Base-by-base conservation (phyloP, 2,329 filamentous ascomycete genomes). In the Ceratocystis diversiconidia region DNA sequence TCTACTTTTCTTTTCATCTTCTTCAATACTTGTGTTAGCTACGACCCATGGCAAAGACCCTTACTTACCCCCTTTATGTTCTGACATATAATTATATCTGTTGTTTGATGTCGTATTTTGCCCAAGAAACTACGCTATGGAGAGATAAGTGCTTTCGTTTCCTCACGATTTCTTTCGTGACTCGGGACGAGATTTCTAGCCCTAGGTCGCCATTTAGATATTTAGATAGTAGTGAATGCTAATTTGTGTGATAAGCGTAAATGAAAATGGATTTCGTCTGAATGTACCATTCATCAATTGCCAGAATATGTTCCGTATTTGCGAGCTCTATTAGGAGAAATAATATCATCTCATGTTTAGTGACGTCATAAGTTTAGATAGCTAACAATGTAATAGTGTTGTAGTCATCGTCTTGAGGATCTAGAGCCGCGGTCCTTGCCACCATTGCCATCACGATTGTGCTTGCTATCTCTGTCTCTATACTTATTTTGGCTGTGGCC, bases 401-500 rank as follows among this genome's bases (percentile, higher is more conserved):
- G 55, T n/a, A 19, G 8, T 48, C 15, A 64, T 65, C 62, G 22
- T 48, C 46, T 12, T 64, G 50, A 61, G 44, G 63, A 67, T 59
- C 65, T 30, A 36, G 30, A 59, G 17, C 12, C 48, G 19, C 15
- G 36, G 36, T 60, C 65, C 4, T 71, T 67, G 6, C 70, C 67
- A 60, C 69, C 69, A 69, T 71, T 68, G 12, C 69, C 69, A 69
- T 71, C 69, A 12, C 72, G 69, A 69, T 73, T 68, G 19, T 73
- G 70, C 30, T 72, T 71, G 61, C 73, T 71, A 46, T 78, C 76
- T 60, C 75, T 71, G 55, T 76, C 72, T 10, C 73, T 71, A 59
- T 77, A 72, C 46, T 67, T 62, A 22, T 71, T 64, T n/a, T 68
- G 66, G 25, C 70, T 68, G 41, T 62, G 19, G 48, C 72, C 71